Base-by-base conservation (phyloP, 768 basidiomycete genomes). In the Rhodosporidiobolus sp. region DNA sequence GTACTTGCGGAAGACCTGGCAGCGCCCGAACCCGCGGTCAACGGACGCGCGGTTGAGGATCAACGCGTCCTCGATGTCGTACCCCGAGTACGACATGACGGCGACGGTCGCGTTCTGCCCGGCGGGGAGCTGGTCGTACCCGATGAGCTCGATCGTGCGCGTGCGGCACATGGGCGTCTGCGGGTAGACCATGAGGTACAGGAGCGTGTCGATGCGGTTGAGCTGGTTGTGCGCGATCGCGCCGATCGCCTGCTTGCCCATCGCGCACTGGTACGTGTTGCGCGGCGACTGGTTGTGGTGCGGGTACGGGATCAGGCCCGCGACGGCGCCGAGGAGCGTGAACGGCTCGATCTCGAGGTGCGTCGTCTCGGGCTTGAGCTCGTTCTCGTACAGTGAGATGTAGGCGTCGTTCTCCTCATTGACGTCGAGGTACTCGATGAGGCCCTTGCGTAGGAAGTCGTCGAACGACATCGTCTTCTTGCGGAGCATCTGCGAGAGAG, bases 151-250 rank as follows among this genome's bases (percentile, higher is more conserved):
- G 67, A 98, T 99, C 4, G 96, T 96, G 82, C 94, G 94, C 11
- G 96, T 96, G 82, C 98, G 97, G 72, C 97, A 94, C 95, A 99
- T 96, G 5, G 96, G 96, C 78, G 97, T 92, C 79, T 99, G 96
- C 32, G 96, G 96, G 78, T 99, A 99, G 17, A 97, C 94, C 48
- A 92, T 90, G 62, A 99, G 86, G 82, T 99, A 99, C n/a, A 99
- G 85, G 50, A 99, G 86, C 0, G 96, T 99, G 81, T 99, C 96
- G 80, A 99, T 98, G 56, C 96, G 87, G 79, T 93, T 92, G 76
- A 97, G 87, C 81, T 99, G 96, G 81, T 98, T 99, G 82, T 94
- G 96, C 0, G 89, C 95, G 72, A 99, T 99, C 20, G 94, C 94
- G 30, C 96, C 96, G 74, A 99, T 99, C 4, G 96, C 95, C 84